Conservation (phyloP, 1,284 basidiomycete species). For the Trichosporon asahii region DNA sequence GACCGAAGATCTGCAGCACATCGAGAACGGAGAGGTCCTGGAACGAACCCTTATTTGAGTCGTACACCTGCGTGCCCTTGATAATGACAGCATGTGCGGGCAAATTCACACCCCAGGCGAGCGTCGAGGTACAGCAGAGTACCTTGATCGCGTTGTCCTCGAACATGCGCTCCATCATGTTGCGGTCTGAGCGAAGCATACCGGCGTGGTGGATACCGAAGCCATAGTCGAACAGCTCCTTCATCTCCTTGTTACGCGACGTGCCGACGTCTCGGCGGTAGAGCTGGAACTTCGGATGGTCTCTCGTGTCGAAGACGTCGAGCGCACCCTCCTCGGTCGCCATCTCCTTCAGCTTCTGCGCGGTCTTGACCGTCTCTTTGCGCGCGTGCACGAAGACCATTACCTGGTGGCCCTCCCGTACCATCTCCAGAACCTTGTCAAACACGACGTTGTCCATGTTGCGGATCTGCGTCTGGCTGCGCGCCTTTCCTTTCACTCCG, state of each 20-base stretch:
- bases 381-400: constrained; percentile 99
- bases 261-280: constrained; percentile 75
- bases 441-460: constrained; percentile 89
- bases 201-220: constrained; percentile 99
- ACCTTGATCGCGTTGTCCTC: constrained; percentile 88
- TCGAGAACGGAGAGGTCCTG: constrained; percentile 93
- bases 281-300: constrained; percentile 69
- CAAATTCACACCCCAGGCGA: constrained; percentile 99
- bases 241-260: constrained; percentile 93
- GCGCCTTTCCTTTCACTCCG: constrained; percentile 88
- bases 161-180: constrained; percentile 94
- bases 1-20: constrained; percentile 94
- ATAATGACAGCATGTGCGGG: constrained; percentile 98
- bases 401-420: constrained; percentile 87
- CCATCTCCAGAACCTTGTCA: constrained; percentile 71
- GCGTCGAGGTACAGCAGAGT: constrained; percentile 93
- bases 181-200: constrained; percentile 91
- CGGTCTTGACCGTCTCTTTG: constrained; percentile 96
- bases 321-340: constrained; percentile 68
- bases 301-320: constrained; percentile 75
- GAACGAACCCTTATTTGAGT: constrained; percentile 81
- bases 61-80: constrained; percentile 97
- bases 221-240: constrained; percentile 83
- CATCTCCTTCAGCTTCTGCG: constrained; percentile 77
- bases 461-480: constrained; percentile 68